A percentile compares a stretch with the other conserved stretches of the same genome.
phyloP scores from a whole-genome alignment of 106 monocot species.

The Posidonia australis region DNA sequence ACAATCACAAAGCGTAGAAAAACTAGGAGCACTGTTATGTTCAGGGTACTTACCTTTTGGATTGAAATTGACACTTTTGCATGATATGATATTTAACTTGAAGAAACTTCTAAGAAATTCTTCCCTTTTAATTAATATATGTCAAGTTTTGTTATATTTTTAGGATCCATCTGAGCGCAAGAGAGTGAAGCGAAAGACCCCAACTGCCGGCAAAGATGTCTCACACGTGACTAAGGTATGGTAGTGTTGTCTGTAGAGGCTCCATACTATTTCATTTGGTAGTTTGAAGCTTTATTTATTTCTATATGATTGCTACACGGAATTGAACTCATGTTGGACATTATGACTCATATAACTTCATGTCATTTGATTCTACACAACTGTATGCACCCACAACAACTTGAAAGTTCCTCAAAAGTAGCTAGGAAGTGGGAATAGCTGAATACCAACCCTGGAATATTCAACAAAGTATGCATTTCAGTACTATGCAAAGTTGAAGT shows the following conservation, averaged over 20 bases:
- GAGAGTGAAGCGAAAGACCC: slow-evolving; percentile 13
- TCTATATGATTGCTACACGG: too few species aligned
- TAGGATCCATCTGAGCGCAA: slow-evolving; percentile 9
- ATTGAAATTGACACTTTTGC: background rate
- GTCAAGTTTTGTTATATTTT: background rate
- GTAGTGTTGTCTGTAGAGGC: background rate
- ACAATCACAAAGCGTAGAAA: slow-evolving; percentile 77
- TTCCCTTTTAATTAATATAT: background rate
- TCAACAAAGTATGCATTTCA: too few species aligned
- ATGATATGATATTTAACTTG: background rate
- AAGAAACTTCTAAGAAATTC: background rate
- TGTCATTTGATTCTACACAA: too few species aligned
- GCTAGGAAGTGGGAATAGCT: too few species aligned
- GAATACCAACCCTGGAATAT: too few species aligned
- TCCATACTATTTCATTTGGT: too few species aligned
- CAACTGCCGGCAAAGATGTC: slow-evolving; percentile 2
- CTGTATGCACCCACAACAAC: too few species aligned
- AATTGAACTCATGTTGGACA: too few species aligned
- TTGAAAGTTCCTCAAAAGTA: too few species aligned
- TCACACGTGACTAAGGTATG: background rate
- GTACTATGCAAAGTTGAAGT: too few species aligned
- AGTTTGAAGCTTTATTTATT: too few species aligned
- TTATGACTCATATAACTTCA: too few species aligned
- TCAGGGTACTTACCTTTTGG: slow-evolving; percentile 28
- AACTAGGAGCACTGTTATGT: slow-evolving; percentile 71